Evolutionary conservation across 495 filamentous ascomycete species (phyloP), one percentile per base, ranked within the genome.

Genomic region (Lasiosphaeris hirsuta): DNA sequence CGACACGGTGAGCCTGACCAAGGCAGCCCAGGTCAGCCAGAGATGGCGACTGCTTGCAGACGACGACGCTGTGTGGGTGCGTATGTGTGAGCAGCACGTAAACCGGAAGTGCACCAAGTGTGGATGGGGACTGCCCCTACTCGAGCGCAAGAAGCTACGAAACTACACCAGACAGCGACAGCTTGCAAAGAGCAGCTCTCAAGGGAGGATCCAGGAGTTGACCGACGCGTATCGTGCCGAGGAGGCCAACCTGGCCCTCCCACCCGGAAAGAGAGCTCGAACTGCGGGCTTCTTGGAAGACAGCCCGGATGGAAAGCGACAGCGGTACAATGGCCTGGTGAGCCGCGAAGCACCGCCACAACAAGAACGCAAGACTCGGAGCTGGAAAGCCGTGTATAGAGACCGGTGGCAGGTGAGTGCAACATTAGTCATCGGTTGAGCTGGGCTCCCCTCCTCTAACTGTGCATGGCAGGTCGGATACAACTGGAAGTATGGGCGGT

Each of bases 41-140:
- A 80, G 85, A 55, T 99, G 94, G 94, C 82, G 88, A 55, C 80
- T 79, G 50, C 71, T 99, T 23, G 94, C 94, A 2, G 95, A 97
- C 69, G 92, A 96, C 66, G 93, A 99, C 72, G 87, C 96, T 19
- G 94, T 99, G 2, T 99, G 94, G 94, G 93, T 97, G 62, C 87
- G 86, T 54, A 97, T 99, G 93, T 99, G 94, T 66, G 92, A 97
- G 75, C 94, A 99, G 65, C 94, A 99, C 65, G 97, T 73, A 43
- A 90, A 94, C 63, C 81, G 92, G 48, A 97, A 96, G 69, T 99
- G 94, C 73, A 92, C 86, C 47, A 97, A 96, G 68, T 99, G 94
- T 66, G 93, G 95, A 13, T 96, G 90, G 92, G 94, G 94, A 3
- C 70, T 99, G 45, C 94, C 94, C 43, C 75, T 94, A 46, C 69